Evolutionary conservation across 768 basidiomycete genomes (phyloP).

Genomic region (Calocera viscosa): DNA sequence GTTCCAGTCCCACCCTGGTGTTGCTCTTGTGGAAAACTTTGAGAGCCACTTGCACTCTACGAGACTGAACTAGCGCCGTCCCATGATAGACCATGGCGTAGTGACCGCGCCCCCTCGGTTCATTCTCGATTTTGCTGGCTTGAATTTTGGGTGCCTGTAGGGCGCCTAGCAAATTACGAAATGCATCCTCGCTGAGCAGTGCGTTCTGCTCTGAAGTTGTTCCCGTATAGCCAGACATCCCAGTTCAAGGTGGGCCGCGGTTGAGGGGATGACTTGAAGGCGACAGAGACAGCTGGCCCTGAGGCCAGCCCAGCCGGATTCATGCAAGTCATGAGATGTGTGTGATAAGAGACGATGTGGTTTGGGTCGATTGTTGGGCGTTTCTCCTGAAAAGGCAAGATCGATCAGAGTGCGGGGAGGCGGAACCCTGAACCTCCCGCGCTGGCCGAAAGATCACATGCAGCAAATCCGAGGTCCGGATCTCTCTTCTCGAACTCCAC

Average conservation of each 20-base stretch:
- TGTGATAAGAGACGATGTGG: not conserved
- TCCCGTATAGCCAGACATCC: not conserved
- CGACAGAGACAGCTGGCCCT: no score
- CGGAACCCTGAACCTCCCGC: not conserved
- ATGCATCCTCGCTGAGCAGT: not conserved
- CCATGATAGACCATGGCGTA: not conserved
- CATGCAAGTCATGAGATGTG: not conserved
- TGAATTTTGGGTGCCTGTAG: not conserved
- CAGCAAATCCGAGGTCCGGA: no score
- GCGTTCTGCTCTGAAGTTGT: not conserved
- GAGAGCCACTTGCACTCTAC: not conserved
- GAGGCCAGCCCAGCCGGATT: not conserved
- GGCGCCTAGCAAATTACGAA: not conserved
- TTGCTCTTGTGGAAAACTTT: not conserved
- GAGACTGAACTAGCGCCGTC: not conserved
- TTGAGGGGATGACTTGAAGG: not conserved
- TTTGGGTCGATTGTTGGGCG: not conserved
- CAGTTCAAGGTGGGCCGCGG: not conserved
- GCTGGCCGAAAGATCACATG: not conserved
- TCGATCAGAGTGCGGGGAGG: not conserved
- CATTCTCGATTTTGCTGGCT: not conserved
- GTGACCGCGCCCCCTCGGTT: not conserved
- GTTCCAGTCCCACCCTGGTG: not conserved
- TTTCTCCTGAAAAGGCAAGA: not conserved
- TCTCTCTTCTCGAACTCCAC: no score